Percentiles rank a stretch among this genome's conserved stretches.
Evolutionary conservation across 768 basidiomycete species (phyloP).

Genomic region (Gloeostereum incarnatum): DNA sequence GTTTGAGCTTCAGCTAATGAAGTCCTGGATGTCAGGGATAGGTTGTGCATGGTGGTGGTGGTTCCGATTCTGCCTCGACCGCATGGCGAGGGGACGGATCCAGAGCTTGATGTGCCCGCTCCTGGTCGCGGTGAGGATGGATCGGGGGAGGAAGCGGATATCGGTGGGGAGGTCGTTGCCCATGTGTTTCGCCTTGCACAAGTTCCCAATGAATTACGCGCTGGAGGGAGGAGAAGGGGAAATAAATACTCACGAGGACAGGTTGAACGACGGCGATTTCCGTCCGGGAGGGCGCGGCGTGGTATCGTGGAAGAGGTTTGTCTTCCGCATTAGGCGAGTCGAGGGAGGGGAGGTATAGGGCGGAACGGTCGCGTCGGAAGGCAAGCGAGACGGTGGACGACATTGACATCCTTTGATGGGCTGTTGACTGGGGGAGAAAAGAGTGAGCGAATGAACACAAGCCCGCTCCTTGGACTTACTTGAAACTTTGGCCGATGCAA

Average conservation of each 20-base stretch:
- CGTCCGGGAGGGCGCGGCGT: constrained; percentile 83
- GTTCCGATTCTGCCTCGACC: constrained; percentile 13
- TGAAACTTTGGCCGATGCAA: constrained; percentile 86
- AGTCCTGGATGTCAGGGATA: constrained; percentile 7
- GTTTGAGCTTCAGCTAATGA: too few relatives aligned
- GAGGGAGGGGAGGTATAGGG: constrained; percentile 40
- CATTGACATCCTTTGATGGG: constrained; percentile 70
- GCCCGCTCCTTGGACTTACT: constrained; percentile 17
- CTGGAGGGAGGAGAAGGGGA: not conserved
- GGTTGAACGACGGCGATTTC: constrained; percentile 89
- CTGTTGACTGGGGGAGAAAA: constrained; percentile 29
- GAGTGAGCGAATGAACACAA: not conserved
- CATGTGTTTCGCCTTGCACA: constrained; percentile 61
- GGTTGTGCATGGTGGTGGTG: constrained; percentile 8
- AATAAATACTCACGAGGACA: constrained; percentile 59
- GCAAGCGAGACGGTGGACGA: constrained; percentile 72
- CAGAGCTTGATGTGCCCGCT: constrained; percentile 75
- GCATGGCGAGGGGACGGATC: constrained; percentile 63
- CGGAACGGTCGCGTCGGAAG: constrained; percentile 55
- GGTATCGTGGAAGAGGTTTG: constrained; percentile 47
- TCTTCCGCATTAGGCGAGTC: constrained; percentile 27
- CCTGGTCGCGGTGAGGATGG: constrained; percentile 72
- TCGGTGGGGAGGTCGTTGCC: constrained; percentile 73
- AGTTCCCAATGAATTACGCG: constrained; percentile 1
- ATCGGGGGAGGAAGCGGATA: constrained; percentile 70